These are phyloP conservation scores for Tribonema minus DNA, from an alignment of 108 stramenopile genomes.

Conservation along the genomic window DNA sequence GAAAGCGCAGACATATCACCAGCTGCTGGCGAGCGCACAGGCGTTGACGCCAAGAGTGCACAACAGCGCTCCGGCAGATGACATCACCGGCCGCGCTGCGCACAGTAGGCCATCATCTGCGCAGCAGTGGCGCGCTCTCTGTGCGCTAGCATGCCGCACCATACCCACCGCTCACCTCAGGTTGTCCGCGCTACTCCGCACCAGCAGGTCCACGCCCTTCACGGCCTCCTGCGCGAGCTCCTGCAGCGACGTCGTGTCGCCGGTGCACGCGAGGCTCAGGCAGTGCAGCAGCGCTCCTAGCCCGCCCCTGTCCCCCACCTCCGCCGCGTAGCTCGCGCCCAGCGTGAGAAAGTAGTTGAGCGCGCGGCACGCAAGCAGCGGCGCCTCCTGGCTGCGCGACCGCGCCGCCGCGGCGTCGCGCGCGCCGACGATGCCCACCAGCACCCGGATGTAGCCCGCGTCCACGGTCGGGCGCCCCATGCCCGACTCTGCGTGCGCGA, in stretches of 20 bases:
- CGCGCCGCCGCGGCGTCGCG: constrained; percentile 12
- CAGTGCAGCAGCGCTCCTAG: not conserved
- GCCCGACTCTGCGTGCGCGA: constrained; percentile 22
- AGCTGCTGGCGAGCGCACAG: too few species aligned
- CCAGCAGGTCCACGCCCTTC: constrained; percentile 12
- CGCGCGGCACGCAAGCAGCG: constrained; percentile 30
- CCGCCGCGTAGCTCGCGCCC: too few species aligned
- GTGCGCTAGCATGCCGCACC: too few species aligned
- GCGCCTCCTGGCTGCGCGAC: too few species aligned
- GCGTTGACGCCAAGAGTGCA: too few species aligned
- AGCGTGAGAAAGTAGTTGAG: constrained; percentile 38
- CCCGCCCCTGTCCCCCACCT: not conserved
- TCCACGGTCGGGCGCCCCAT: constrained; percentile 10
- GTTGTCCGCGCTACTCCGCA: constrained; percentile 7
- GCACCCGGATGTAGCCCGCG: constrained; percentile 21
- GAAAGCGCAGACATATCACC: too few species aligned
- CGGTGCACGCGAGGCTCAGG: not conserved
- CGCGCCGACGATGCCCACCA: constrained; percentile 26
- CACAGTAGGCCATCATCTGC: too few species aligned
- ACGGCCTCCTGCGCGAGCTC: constrained; percentile 37
- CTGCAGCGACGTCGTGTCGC: not conserved
- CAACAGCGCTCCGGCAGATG: too few species aligned
- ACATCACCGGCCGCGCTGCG: too few species aligned
- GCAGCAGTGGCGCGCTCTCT: too few species aligned
- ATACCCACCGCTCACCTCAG: too few species aligned